Evolutionary conservation across 2,329 filamentous ascomycete species (phyloP).

Genomic region (Juglanconis oblonga): DNA sequence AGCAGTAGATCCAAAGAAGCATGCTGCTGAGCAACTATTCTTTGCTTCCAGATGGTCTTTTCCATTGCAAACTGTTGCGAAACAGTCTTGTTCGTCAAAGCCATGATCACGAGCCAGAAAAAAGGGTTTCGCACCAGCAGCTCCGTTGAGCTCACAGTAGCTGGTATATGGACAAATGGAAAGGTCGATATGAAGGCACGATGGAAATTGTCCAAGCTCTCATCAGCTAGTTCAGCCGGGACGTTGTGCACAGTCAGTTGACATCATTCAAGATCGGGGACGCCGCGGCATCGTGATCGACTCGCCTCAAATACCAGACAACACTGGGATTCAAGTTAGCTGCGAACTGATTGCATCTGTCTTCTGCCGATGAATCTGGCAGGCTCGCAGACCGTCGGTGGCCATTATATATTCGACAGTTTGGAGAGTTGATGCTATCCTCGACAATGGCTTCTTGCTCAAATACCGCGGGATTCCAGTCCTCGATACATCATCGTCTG

Average conservation of each 20-base stretch:
- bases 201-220: neutral
- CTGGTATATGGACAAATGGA: neutral
- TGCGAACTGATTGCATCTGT: neutral
- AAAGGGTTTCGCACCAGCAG: conserved; percentile 1
- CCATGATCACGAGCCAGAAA: conserved; percentile 7
- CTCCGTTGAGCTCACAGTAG: neutral
- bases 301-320: neutral
- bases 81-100: conserved; percentile 3
- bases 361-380: neutral
- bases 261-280: neutral
- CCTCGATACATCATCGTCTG: no score
- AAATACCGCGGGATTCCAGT: neutral
- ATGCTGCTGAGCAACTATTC: conserved; percentile 10
- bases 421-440: neutral
- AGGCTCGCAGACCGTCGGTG: neutral
- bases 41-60: conserved; percentile 15
- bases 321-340: neutral
- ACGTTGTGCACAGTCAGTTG: neutral
- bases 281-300: neutral
- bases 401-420: neutral
- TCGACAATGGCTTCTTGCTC: neutral
- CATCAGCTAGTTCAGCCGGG: neutral
- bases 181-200: neutral
- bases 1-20: conserved; percentile 14
- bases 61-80: conserved; percentile 16